Percentiles rank a stretch among this genome's conserved stretches.
Conservation (phyloP, 257 asterid genomes). For the Primulina tabacum region DNA sequence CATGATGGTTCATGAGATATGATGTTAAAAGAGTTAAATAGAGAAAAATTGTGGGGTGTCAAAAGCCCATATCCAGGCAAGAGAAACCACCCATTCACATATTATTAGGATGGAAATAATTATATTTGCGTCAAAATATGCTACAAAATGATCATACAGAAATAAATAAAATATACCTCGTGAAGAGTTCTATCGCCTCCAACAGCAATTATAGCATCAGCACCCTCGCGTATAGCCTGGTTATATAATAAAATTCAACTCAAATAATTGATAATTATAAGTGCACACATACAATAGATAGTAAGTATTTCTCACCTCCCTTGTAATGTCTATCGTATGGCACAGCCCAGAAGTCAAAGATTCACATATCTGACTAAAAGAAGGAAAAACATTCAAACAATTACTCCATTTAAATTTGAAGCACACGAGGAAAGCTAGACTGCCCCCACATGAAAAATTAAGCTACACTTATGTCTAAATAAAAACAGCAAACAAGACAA, state of each 20-base stretch:
- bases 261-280: constrained; percentile 15
- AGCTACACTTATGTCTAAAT: not conserved
- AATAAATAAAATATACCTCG: constrained; percentile 46
- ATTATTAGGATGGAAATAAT: not conserved
- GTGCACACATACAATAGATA: constrained; percentile 21
- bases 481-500: constrained; percentile 10
- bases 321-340: constrained; percentile 79
- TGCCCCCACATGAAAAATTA: not conserved
- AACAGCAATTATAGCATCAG: constrained; percentile 88
- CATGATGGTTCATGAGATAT: not conserved
- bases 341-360: constrained; percentile 86
- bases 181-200: constrained; percentile 99
- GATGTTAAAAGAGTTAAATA: not conserved
- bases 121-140: not conserved
- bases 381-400: not conserved
- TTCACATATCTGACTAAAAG: constrained; percentile 66
- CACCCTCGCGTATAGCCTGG: constrained; percentile 95
- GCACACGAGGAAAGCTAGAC: not conserved
- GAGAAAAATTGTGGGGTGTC: not conserved
- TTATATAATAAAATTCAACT: constrained; percentile 26
- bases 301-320: constrained; percentile 56
- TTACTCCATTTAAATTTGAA: constrained; percentile 14
- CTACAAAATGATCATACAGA: not conserved
- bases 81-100: not conserved
- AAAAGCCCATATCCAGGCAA: constrained; percentile 2